Base-by-base conservation (phyloP, 169 alveolate genomes). In the Cyclospora cayetanensis region DNA sequence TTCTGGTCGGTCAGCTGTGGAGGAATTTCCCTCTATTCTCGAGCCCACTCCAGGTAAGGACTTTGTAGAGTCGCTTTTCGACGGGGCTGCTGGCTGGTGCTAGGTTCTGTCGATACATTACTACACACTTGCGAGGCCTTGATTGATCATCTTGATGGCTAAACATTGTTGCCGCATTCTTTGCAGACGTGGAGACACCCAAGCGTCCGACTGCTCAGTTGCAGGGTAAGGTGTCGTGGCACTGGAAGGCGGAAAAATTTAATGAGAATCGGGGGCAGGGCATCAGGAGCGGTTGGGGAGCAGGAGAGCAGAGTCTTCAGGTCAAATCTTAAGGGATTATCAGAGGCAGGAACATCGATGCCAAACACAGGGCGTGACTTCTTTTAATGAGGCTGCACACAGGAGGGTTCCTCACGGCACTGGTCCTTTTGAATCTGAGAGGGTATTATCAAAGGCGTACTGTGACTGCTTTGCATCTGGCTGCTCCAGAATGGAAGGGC, bases 131-230 rank as follows among this genome's bases (percentile, higher is more conserved):
- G 72, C 34, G 31, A n/a, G n/a, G 72, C 0, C 35, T 60, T 60
- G 72, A 1, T 31, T 60, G 18, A 12, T 0, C 15, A 22, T 12
- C 60, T 0, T 46, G 60, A 22, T 1, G 72, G 15, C 35, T 60
- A 31, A 12, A 1, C 72, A 9, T 15, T 1, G 18, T 0, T 60
- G 72, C 27, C n/a, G 85, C 65, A 74, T 27, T 63, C 22, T 15
- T 41, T 5, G 85, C 79, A 0, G 79, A 66, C 46, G 31, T n/a
- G 55, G 85, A 41, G 12, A 11, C 41, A 22, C 85, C 85, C 34
- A 74, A 74, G 37, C 85, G 85, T 9, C 20, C 85, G 11, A 63
- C 85, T 39, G 85, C 85, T 11, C 85, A 74, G 85, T 41, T 74
- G 63, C 85, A 74, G 31, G 85, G 85, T 74, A 27, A 63, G 76